phyloP scores from a whole-genome alignment of 192 early-diverging fungal genomes.

The Podila verticillata region DNA sequence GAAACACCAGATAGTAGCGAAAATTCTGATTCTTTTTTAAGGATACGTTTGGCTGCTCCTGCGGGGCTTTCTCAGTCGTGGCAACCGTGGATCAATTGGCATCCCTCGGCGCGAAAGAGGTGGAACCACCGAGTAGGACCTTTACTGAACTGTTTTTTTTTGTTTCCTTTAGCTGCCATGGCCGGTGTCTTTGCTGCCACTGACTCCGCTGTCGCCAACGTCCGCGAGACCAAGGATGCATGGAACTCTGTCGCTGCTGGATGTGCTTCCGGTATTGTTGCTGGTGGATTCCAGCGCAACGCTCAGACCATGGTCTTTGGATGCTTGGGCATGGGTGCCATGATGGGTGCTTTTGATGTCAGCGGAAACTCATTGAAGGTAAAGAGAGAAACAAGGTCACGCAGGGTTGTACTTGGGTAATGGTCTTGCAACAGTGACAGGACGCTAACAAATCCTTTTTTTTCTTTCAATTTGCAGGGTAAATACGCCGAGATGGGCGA shows the following conservation, averaged over 20 bases:
- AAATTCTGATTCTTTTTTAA: too few relatives aligned
- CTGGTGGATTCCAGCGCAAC: conserved; percentile 69
- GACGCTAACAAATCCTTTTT: neutral
- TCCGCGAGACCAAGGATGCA: conserved; percentile 76
- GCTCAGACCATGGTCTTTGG: conserved; percentile 66
- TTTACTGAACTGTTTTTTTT: too few relatives aligned
- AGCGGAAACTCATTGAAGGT: conserved; percentile 66
- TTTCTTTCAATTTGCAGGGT: conserved; percentile 26
- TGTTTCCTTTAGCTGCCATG: conserved; percentile 65
- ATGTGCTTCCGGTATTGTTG: conserved; percentile 76
- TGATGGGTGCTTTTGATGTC: conserved; percentile 75
- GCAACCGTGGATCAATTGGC: too few relatives aligned
- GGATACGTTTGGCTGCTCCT: too few relatives aligned
- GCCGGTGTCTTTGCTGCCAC: conserved; percentile 81
- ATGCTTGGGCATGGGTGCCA: conserved; percentile 69
- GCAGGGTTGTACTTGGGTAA: neutral
- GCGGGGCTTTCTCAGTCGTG: too few relatives aligned
- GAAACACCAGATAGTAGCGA: too few relatives aligned
- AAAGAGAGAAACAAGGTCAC: neutral
- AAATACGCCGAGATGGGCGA: conserved; percentile 49
- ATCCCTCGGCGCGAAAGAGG: too few relatives aligned
- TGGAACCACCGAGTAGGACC: too few relatives aligned
- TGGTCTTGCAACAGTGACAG: too few relatives aligned
- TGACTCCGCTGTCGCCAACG: conserved; percentile 62
- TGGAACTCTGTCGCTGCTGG: conserved; percentile 77